phyloP scores from a whole-genome alignment of 768 basidiomycete species.

The Termitomyces sp. region DNA sequence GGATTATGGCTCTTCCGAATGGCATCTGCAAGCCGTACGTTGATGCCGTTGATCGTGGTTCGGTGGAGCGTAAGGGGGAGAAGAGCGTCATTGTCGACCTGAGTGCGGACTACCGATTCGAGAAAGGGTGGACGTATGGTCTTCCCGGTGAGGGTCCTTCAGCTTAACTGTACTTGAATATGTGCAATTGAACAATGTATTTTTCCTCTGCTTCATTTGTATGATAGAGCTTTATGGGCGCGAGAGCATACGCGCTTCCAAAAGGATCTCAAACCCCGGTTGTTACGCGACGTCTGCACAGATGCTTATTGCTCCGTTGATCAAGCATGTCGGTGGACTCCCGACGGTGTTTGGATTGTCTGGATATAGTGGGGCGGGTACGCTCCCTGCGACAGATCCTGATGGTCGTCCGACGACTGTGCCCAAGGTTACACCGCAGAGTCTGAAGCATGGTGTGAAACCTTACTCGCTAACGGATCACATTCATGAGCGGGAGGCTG shows the following conservation, averaged over 20 bases:
- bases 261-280: constrained; percentile 93
- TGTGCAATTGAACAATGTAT: constrained; percentile 20
- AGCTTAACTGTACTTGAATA: constrained; percentile 26
- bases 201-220: constrained; percentile 22
- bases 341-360: constrained; percentile 92
- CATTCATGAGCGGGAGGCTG: constrained; percentile 97
- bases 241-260: constrained; percentile 56
- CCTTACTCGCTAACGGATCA: constrained; percentile 94
- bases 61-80: constrained; percentile 45
- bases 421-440: constrained; percentile 78
- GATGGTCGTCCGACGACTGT: constrained; percentile 69
- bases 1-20: constrained; percentile 99
- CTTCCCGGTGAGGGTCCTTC: constrained; percentile 86
- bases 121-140: constrained; percentile 94
- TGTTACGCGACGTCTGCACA: constrained; percentile 95
- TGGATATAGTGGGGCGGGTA: constrained; percentile 95
- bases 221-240: constrained; percentile 83
- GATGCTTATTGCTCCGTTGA: constrained; percentile 84
- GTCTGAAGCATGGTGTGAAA: constrained; percentile 67
- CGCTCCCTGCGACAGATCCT: constrained; percentile 60
- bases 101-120: constrained; percentile 93
- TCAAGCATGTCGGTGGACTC: constrained; percentile 57
- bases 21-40: constrained; percentile 96
- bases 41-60: constrained; percentile 82
- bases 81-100: constrained; percentile 86